Evolutionary conservation across 176 grass and related monocot genomes (phyloP), one percentile per base, ranked within the genome.

Genomic region (Musa itinerans): DNA sequence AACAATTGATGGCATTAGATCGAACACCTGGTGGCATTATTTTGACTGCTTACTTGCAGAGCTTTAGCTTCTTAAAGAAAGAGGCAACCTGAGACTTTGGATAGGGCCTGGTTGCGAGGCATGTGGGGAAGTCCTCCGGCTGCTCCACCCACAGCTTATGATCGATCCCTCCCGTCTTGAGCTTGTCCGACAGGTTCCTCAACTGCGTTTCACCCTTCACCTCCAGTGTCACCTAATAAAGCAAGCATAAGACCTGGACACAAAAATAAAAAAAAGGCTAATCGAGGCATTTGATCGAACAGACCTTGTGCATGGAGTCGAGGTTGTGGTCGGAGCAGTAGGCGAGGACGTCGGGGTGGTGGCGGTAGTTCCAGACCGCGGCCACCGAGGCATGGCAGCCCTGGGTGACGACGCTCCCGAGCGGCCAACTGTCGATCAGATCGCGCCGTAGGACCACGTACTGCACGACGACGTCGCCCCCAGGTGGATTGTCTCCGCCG

Each of bases 41-140:
- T 49, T 48, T 13, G 34, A 9, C 6, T 2, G 51, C 9, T 51
- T 50, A 99, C 83, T 89, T 99, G 84, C 95, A 94, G 22, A 99
- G 88, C 76, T 99, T 92, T 23, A 94, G 88, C 83, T 99, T 99
- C 88, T 86, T 94, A 63, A 99, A 94, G 80, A 92, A 92, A 16
- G 86, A 79, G 52, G 86, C 83, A 43, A 94, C 86, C 68, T 83
- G 88, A 6, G 84, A 86, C 72, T 94, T 99, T 10, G 84, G 95
- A 66, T 81, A 92, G 5, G 91, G 95, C 17, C 84, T 83, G 11
- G 91, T 99, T 0, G 95, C 95, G 20, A 99, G 84, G 81, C 91
- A 92, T 20, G 91, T 94, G 11, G 83, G 95, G 48, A 92, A 84
- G 75, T 92, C 94, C 73, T 99, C 91, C 0, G 95, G 86, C 56